Conservation (phyloP, 768 basidiomycete genomes). For the Lactarius hatsudake region DNA sequence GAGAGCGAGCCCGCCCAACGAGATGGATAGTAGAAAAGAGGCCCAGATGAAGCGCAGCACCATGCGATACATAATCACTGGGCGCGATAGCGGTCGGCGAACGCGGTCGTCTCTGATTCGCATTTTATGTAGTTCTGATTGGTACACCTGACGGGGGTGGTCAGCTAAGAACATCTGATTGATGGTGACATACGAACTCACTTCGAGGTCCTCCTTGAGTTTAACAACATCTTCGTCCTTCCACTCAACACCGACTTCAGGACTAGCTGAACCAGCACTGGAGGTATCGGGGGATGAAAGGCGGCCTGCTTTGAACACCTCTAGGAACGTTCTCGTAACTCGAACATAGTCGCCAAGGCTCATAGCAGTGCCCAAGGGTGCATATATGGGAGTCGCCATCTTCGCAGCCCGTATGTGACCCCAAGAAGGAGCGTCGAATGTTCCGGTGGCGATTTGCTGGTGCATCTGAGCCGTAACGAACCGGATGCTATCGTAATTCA, state of each 20-base stretch:
- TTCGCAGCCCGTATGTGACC: slow-evolving; percentile 70
- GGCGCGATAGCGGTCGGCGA: slow-evolving; percentile 56
- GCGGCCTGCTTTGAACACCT: slow-evolving; percentile 56
- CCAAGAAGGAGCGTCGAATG: slow-evolving; percentile 86
- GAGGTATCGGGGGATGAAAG: slow-evolving; percentile 32
- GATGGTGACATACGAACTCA: slow-evolving; percentile 30
- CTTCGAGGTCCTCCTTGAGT: slow-evolving; percentile 56
- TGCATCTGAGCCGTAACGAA: slow-evolving; percentile 60
- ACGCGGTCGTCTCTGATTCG: slow-evolving; percentile 87
- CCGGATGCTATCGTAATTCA: slow-evolving; percentile 60
- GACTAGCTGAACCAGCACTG: slow-evolving; percentile 27
- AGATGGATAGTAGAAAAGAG: slow-evolving; percentile 57
- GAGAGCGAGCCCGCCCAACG: slow-evolving; percentile 72
- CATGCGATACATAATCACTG: slow-evolving; percentile 60
- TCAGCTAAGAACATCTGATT: not conserved
- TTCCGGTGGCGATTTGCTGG: slow-evolving; percentile 68
- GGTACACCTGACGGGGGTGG: slow-evolving; percentile 53
- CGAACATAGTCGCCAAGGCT: slow-evolving; percentile 81
- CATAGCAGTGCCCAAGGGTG: slow-evolving; percentile 85
- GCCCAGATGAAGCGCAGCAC: slow-evolving; percentile 64
- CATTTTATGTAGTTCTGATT: slow-evolving; percentile 62
- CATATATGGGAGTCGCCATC: slow-evolving; percentile 77
- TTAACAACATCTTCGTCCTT: slow-evolving; percentile 27
- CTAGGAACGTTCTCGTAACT: slow-evolving; percentile 69
- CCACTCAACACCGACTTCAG: slow-evolving; percentile 28